These are phyloP conservation scores for Insectozyma bohioensis DNA, from an alignment of 1,139 yeast genomes.

Conservation along the genomic window DNA sequence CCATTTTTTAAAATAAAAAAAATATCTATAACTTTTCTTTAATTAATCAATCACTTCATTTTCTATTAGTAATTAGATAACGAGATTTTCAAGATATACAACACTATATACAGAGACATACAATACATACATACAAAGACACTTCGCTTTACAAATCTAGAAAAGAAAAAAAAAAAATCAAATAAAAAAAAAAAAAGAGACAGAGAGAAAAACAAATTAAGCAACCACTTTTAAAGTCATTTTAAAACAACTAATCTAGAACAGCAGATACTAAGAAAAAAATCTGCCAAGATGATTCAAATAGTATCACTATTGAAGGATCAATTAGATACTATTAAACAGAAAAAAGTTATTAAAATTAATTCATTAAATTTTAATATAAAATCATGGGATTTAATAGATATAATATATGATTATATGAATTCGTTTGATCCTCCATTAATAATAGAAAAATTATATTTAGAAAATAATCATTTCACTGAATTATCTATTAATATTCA, in stretches of 20 bases:
- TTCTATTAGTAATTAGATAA: too few species aligned
- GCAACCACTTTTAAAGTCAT: too few species aligned
- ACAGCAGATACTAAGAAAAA: too few species aligned
- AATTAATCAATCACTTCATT: neutral
- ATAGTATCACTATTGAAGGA: conserved; percentile 18
- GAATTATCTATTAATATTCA: conserved; percentile 50
- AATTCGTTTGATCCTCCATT: conserved; percentile 30
- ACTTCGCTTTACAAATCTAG: too few species aligned
- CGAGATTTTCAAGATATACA: too few species aligned
- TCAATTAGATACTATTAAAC: conserved; percentile 24
- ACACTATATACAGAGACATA: too few species aligned
- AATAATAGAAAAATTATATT: conserved; percentile 51
- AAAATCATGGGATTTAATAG: conserved; percentile 22
- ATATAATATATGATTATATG: conserved; percentile 25
- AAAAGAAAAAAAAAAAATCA: too few species aligned
- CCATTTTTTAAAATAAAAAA: neutral
- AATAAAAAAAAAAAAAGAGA: too few species aligned
- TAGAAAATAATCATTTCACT: conserved; percentile 51
- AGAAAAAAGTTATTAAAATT: conserved; percentile 24
- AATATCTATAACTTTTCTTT: neutral
- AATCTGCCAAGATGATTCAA: conserved; percentile 4
- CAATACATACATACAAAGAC: too few species aligned
- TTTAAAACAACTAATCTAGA: too few species aligned
- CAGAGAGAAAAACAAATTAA: too few species aligned
- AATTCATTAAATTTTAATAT: conserved; percentile 13